A percentile compares a stretch with the other conserved stretches of the same genome.
Conservation (phyloP, 1,284 basidiomycete genomes). For the Chalciporus sp. region DNA sequence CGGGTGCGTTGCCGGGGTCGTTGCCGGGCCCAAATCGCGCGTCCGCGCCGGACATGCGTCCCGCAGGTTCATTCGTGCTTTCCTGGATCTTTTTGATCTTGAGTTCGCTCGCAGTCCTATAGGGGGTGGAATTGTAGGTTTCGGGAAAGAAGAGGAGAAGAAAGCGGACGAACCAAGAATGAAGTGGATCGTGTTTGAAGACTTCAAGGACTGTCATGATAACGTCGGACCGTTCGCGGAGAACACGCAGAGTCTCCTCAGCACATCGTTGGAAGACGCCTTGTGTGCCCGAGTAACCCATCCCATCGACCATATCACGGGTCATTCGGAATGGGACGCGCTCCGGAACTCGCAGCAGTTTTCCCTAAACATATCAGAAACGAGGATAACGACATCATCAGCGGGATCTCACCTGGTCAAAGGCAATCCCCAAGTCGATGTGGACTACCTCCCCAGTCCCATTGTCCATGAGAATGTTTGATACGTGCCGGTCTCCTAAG, state of each 20-base stretch:
- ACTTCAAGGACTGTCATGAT: constrained; percentile 96
- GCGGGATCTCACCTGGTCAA: constrained; percentile 75
- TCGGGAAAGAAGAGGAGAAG: background rate
- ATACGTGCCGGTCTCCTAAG: constrained; percentile 90
- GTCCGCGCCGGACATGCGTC: constrained; percentile 20
- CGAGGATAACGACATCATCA: too few species aligned
- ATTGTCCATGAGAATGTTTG: constrained; percentile 91
- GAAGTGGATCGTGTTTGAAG: constrained; percentile 95
- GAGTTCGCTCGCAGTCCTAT: constrained; percentile 73
- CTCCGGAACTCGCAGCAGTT: constrained; percentile 82
- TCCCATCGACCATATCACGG: constrained; percentile 90
- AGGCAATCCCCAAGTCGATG: constrained; percentile 96
- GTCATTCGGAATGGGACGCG: constrained; percentile 95
- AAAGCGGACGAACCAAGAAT: constrained; percentile 72
- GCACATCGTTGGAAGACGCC: constrained; percentile 96
- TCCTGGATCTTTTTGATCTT: constrained; percentile 66
- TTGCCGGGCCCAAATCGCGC: constrained; percentile 47
- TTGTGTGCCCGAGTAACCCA: constrained; percentile 88
- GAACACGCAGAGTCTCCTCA: constrained; percentile 90
- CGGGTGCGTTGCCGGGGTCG: constrained; percentile 64
- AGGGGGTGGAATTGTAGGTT: background rate
- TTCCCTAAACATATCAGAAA: constrained; percentile 58
- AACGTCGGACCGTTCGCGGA: constrained; percentile 83
- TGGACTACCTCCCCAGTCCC: constrained; percentile 86
- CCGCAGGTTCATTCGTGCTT: constrained; percentile 27